Conservation (phyloP, 257 asterid genomes). For the Handroanthus guayacan region DNA sequence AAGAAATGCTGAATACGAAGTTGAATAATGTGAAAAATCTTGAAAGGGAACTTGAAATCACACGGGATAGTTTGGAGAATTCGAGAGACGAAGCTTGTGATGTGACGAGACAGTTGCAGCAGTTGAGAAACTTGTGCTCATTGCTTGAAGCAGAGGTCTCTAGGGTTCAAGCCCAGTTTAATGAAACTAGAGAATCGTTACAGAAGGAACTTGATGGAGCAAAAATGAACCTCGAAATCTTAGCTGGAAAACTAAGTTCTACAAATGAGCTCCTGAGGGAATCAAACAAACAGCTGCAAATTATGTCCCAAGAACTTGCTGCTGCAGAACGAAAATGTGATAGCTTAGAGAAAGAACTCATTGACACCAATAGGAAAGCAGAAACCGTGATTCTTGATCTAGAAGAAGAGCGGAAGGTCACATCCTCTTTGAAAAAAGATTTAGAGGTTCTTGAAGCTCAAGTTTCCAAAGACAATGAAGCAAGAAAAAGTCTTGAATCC, state of each 20-base stretch:
- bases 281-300: constrained; percentile 57
- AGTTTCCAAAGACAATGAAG: constrained; percentile 51
- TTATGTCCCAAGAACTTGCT: constrained; percentile 52
- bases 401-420: constrained; percentile 52
- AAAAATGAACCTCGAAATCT: constrained; percentile 39
- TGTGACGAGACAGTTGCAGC: constrained; percentile 55
- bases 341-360: constrained; percentile 63
- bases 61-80: constrained; percentile 51
- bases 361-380: constrained; percentile 50
- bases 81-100: constrained; percentile 63
- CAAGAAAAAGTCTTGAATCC: constrained; percentile 52
- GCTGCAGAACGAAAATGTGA: constrained; percentile 46
- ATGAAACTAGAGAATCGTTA: constrained; percentile 54
- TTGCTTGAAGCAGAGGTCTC: constrained; percentile 63
- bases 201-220: constrained; percentile 55
- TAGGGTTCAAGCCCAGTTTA: constrained; percentile 52
- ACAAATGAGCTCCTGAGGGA: constrained; percentile 52
- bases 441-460: constrained; percentile 54
- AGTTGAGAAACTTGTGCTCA: constrained; percentile 56
- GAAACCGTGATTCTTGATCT: constrained; percentile 52
- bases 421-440: constrained; percentile 55
- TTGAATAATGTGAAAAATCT: constrained; percentile 48
- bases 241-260: constrained; percentile 56
- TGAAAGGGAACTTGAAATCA: constrained; percentile 53
- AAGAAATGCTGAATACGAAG: constrained; percentile 52